Percentiles rank a stretch among this genome's conserved stretches.
phyloP scores from a whole-genome alignment of 345 rosid species.

The Hypericum androsaemum region DNA sequence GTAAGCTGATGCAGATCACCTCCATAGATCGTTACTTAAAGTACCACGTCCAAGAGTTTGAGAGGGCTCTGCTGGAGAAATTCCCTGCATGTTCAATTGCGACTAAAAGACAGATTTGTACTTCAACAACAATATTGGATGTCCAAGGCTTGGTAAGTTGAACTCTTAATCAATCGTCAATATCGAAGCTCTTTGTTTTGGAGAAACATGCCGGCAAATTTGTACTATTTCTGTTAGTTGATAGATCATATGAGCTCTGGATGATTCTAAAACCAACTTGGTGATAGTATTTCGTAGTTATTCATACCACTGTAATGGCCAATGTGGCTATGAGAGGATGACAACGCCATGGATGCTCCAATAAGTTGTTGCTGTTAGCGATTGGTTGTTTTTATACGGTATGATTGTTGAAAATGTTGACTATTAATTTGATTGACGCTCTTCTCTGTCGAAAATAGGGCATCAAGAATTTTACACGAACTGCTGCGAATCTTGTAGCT shows the following conservation, averaged over 20 bases:
- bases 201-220: too few relatives aligned
- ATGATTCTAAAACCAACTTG: too few relatives aligned
- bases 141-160: constrained; percentile 84
- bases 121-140: constrained; percentile 84
- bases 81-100: constrained; percentile 93
- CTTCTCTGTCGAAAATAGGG: constrained; percentile 45
- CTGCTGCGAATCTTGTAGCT: constrained; percentile 79
- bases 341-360: too few relatives aligned
- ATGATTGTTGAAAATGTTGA: constrained; percentile 1
- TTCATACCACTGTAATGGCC: too few relatives aligned
- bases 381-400: background rate
- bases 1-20: constrained; percentile 75
- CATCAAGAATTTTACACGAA: constrained; percentile 72
- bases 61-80: constrained; percentile 72
- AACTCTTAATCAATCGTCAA: background rate
- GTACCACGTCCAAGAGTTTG: constrained; percentile 96
- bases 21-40: constrained; percentile 65
- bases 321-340: too few relatives aligned
- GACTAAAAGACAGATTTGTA: constrained; percentile 60
- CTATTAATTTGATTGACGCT: constrained; percentile 17
- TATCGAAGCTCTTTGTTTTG: too few relatives aligned
- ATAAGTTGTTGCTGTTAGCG: too few relatives aligned
- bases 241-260: too few relatives aligned
- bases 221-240: too few relatives aligned
- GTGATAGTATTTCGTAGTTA: too few relatives aligned